Conservation (phyloP, 805 yeast species). For the Wickerhamiella parazyma region DNA sequence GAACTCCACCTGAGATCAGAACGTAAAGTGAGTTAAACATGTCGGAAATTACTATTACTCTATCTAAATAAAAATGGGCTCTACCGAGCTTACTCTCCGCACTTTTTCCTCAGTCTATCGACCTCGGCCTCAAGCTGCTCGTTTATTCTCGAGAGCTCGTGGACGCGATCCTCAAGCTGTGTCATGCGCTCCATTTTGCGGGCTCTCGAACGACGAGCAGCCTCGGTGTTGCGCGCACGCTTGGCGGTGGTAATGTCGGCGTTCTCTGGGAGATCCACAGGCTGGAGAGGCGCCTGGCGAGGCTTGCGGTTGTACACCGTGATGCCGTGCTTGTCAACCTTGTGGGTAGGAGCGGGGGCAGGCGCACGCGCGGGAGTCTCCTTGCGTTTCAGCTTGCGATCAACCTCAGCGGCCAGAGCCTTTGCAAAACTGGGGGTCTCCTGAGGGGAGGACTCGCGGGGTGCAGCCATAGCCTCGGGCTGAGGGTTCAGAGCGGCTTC, state of each 20-base stretch:
- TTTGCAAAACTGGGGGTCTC: slow-evolving; percentile 8
- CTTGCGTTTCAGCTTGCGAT: slow-evolving; percentile 10
- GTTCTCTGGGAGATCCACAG: slow-evolving; percentile 40
- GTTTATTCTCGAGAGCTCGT: slow-evolving; percentile 47
- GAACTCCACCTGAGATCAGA: too few relatives aligned
- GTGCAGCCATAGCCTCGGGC: background rate
- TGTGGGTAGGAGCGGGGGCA: slow-evolving; percentile 1
- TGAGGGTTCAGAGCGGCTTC: background rate
- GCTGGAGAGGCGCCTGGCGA: slow-evolving; percentile 56
- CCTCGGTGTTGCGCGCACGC: slow-evolving; percentile 90
- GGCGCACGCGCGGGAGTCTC: background rate
- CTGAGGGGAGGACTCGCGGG: background rate
- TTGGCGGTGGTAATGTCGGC: slow-evolving; percentile 33
- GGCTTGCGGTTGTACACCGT: slow-evolving; percentile 68
- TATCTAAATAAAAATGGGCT: background rate
- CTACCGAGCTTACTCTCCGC: slow-evolving; percentile 6
- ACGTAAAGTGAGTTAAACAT: background rate
- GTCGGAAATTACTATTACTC: background rate
- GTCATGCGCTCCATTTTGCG: slow-evolving; percentile 85
- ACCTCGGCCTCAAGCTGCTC: slow-evolving; percentile 50
- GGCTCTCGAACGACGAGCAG: slow-evolving; percentile 91
- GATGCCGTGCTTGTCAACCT: slow-evolving; percentile 55
- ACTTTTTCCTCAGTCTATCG: slow-evolving; percentile 15
- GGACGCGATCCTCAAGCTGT: slow-evolving; percentile 72
- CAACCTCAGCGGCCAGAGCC: slow-evolving; percentile 10